Conservation (phyloP, 495 filamentous ascomycete genomes). For the Lophiostoma macrostomum region DNA sequence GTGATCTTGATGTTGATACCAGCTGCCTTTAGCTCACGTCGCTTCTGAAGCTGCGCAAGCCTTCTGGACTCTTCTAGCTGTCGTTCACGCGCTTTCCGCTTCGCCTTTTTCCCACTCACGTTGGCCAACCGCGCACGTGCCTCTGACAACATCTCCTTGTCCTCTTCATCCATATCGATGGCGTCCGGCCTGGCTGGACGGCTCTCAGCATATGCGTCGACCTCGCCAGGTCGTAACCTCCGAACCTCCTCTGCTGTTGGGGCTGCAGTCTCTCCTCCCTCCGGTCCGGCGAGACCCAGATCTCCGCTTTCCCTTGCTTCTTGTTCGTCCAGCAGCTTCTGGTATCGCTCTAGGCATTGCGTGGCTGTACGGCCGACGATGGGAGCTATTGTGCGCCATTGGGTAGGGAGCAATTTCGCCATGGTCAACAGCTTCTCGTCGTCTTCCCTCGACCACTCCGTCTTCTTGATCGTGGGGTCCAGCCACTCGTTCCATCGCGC, state of each 20-base stretch:
- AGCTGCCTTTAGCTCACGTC: constrained; percentile 92
- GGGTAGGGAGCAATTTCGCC: constrained; percentile 97
- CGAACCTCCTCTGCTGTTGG: constrained; percentile 93
- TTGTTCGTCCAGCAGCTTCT: constrained; percentile 92
- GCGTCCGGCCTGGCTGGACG: constrained; percentile 97
- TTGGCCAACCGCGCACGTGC: constrained; percentile 94
- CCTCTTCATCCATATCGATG: constrained; percentile 96
- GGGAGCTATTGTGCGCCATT: constrained; percentile 90
- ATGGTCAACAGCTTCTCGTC: constrained; percentile 95
- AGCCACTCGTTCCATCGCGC: constrained; percentile 98
- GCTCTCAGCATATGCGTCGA: constrained; percentile 93
- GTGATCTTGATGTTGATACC: constrained; percentile 97
- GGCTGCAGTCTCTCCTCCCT: constrained; percentile 80
- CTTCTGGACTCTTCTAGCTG: constrained; percentile 93
- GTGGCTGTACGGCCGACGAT: constrained; percentile 95
- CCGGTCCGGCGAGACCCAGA: constrained; percentile 80
- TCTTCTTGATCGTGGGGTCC: constrained; percentile 94
- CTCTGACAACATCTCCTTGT: constrained; percentile 99
- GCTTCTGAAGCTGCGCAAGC: constrained; percentile 87
- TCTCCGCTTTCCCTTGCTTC: constrained; percentile 83
- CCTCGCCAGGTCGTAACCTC: constrained; percentile 78
- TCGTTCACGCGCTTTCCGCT: constrained; percentile 92
- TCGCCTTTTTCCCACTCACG: constrained; percentile 98
- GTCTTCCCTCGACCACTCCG: constrained; percentile 98
- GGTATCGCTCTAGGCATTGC: constrained; percentile 94